These are phyloP conservation scores for Clitopilus passeckerianus DNA, from an alignment of 768 basidiomycete genomes.

Conservation along the genomic window DNA sequence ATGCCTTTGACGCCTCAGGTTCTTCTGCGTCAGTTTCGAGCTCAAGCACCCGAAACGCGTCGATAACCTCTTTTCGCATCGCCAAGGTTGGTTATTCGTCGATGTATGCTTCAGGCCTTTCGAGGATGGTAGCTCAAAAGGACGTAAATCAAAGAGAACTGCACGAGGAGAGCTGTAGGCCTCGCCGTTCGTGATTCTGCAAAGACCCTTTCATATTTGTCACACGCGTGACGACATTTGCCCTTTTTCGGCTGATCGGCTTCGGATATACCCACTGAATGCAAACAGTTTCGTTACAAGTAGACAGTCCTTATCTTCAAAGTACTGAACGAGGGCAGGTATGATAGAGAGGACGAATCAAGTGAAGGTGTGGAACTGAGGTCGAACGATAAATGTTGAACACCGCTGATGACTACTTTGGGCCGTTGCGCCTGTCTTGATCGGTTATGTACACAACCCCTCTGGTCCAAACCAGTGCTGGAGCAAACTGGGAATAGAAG, in stretches of 20 bases:
- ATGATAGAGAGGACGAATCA: no score
- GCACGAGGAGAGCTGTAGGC: not conserved
- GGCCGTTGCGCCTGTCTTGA: no score
- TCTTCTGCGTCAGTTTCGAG: conserved; percentile 18
- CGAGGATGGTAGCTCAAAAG: not conserved
- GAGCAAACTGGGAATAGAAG: no score
- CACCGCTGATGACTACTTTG: no score
- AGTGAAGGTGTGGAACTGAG: no score
- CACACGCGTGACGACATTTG: not conserved
- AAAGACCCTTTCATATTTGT: not conserved
- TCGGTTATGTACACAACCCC: no score
- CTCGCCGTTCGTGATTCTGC: not conserved
- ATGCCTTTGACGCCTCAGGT: conserved; percentile 20
- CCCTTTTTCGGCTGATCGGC: not conserved
- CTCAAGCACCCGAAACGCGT: conserved; percentile 22
- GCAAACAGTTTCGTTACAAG: not conserved
- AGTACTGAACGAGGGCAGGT: no score
- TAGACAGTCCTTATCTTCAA: no score
- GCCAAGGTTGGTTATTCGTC: conserved; percentile 11
- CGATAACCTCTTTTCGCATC: conserved; percentile 19
- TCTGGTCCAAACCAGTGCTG: no score
- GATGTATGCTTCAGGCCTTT: not conserved
- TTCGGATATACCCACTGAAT: not conserved
- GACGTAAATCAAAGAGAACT: not conserved
- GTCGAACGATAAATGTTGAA: no score